Conservation (phyloP, 371 early-diverging fungal species). For the Apophysomyces elegans region DNA sequence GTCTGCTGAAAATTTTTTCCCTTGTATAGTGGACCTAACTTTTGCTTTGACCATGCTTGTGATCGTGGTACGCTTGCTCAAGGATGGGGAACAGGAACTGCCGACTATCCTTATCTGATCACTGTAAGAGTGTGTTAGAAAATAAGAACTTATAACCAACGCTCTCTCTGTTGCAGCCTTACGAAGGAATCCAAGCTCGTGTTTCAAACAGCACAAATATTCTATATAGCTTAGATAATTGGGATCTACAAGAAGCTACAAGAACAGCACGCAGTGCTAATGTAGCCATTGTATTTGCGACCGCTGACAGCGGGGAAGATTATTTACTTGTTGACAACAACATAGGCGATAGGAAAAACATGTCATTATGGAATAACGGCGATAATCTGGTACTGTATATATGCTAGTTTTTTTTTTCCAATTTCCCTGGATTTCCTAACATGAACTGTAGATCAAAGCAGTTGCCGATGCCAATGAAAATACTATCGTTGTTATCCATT, state of each 20-base stretch:
- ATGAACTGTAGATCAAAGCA: conserved; percentile 33
- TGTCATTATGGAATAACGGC: conserved; percentile 63
- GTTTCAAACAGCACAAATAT: conserved; percentile 35
- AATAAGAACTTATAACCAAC: neutral
- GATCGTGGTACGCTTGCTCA: conserved; percentile 48
- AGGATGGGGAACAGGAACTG: conserved; percentile 61
- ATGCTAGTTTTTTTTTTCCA: neutral
- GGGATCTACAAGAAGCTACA: conserved; percentile 38
- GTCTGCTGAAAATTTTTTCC: neutral
- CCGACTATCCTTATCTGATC: conserved; percentile 54
- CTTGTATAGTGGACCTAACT: conserved; percentile 16
- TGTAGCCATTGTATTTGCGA: conserved; percentile 61
- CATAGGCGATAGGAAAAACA: conserved; percentile 60
- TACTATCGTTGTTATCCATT: conserved; percentile 55
- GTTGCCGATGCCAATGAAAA: conserved; percentile 49
- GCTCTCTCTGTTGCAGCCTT: conserved; percentile 18
- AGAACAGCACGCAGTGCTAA: conserved; percentile 48
- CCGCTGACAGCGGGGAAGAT: conserved; percentile 64
- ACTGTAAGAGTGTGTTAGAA: conserved; percentile 22
- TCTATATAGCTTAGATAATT: conserved; percentile 33
- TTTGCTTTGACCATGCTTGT: conserved; percentile 17
- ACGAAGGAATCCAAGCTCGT: conserved; percentile 44
- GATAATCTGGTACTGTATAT: conserved; percentile 50
- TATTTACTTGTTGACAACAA: conserved; percentile 43
- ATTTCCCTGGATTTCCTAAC: neutral